Base-by-base conservation (phyloP, 495 filamentous ascomycete species). In the Usnea hakonensis region DNA sequence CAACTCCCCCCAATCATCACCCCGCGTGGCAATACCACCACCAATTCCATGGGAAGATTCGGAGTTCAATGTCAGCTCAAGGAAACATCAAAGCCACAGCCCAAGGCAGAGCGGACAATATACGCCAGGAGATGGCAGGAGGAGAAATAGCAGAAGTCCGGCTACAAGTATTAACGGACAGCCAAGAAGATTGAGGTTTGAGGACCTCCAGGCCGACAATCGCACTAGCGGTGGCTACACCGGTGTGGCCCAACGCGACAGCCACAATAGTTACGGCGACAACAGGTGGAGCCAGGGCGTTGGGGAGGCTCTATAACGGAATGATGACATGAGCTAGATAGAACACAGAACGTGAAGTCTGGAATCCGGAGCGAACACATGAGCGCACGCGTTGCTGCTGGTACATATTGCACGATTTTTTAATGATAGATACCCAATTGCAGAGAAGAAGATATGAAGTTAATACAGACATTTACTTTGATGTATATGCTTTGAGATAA, bases 161-260 rank as follows among this genome's bases (percentile, higher is more conserved):
- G 67, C 67, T 23, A 65, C 63, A 35, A 67, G 67, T 59, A 67
- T 69, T 40, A 69, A 67, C 35, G 67, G 67, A 41, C 58, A 67
- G 56, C 62, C 67, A 28, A 61, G 65, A 55, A 48, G 67, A 8
- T 53, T 69, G 52, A 60, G 67, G 36, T 69, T 69, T 38, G 62
- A 64, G n/a, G 67, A 69, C 54, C 55, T 66, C 55, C 54, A 55
- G 50, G 53, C 65, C 17, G 67, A 50, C 9, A 43, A 52, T 2
- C 46, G 56, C 35, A 21, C 50, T 33, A 54, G 48, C 10, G 38
- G 43, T 37, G 43, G 41, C 26, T 50, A 59, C 35, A 48, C n/a
- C 30, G 32, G 36, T 35, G 33, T 61, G 23, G 55, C 41, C 21
- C 43, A 54, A 23, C 41, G 48, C 36, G 59, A 66, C 14, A 60